Percentiles rank a stretch among this genome's conserved stretches.
Evolutionary conservation across 2,329 filamentous ascomycete species (phyloP).

Genomic region (Magnaporthiopsis rhizophila): DNA sequence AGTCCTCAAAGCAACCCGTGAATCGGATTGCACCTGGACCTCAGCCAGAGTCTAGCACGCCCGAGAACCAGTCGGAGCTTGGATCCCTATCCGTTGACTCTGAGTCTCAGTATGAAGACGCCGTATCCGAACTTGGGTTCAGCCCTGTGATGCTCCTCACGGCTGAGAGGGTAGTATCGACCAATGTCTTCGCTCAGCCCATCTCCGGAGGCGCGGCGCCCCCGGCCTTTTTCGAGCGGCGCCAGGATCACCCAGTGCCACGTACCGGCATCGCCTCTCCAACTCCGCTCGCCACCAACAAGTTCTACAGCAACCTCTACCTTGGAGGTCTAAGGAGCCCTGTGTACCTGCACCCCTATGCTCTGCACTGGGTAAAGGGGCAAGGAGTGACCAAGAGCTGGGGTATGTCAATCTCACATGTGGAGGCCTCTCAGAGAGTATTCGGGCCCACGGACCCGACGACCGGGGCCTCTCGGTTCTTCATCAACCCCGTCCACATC

Average conservation of each 20-base stretch:
- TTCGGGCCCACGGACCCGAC: conserved; percentile 51
- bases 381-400: conserved; percentile 56
- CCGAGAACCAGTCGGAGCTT: background rate
- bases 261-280: conserved; percentile 40
- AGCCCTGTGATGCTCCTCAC: background rate
- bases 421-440: conserved; percentile 58
- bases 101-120: background rate
- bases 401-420: conserved; percentile 71
- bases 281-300: conserved; percentile 62
- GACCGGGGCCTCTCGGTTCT: conserved; percentile 60
- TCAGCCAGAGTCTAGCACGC: background rate
- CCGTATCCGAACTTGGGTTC: background rate
- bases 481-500: conserved; percentile 72
- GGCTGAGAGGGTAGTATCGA: conserved; percentile 12
- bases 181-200: conserved; percentile 48
- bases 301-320: conserved; percentile 76
- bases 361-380: conserved; percentile 59
- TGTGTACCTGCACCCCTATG: conserved; percentile 70
- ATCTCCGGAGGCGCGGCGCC: conserved; percentile 42
- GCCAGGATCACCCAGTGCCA: conserved; percentile 50
- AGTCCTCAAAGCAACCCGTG: background rate
- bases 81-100: no score
- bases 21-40: background rate
- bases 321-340: conserved; percentile 62
- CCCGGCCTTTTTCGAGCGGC: conserved; percentile 35